Conservation (phyloP, 225 moss, liverwort and hornwort genomes). For the Marchantia paleacea region DNA sequence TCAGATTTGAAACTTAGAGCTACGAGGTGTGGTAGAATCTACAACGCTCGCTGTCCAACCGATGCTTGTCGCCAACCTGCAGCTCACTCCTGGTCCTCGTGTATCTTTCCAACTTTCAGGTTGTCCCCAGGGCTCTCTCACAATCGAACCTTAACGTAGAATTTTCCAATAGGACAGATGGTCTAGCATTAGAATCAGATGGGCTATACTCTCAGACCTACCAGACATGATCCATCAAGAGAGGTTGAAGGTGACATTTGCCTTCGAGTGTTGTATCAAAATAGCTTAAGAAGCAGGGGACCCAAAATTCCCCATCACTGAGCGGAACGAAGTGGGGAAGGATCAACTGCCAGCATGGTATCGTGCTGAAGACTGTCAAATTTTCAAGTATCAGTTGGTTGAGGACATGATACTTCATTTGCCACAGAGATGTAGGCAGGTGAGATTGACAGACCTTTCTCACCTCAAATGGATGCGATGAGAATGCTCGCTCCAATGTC, state of each 20-base stretch:
- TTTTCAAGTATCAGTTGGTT: neutral
- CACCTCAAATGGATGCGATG: neutral
- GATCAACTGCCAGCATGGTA: neutral
- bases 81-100: neutral
- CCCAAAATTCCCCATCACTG: neutral
- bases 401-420: neutral
- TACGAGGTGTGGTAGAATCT: neutral
- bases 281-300: neutral
- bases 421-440: neutral
- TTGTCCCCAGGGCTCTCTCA: neutral
- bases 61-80: neutral
- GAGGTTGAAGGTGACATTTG: neutral
- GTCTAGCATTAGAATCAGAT: neutral
- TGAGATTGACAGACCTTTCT: slow-evolving; percentile 2
- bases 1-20: neutral
- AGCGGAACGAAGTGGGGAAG: neutral
- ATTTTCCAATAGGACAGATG: neutral
- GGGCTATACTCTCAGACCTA: neutral
- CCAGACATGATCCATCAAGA: no score
- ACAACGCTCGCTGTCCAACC: neutral
- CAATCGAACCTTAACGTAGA: neutral
- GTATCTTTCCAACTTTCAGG: neutral
- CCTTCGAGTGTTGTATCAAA: neutral
- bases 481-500: neutral
- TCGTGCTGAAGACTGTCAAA: neutral